phyloP scores from a whole-genome alignment of 2,329 filamentous ascomycete species.

The Trichoderma gracile region DNA sequence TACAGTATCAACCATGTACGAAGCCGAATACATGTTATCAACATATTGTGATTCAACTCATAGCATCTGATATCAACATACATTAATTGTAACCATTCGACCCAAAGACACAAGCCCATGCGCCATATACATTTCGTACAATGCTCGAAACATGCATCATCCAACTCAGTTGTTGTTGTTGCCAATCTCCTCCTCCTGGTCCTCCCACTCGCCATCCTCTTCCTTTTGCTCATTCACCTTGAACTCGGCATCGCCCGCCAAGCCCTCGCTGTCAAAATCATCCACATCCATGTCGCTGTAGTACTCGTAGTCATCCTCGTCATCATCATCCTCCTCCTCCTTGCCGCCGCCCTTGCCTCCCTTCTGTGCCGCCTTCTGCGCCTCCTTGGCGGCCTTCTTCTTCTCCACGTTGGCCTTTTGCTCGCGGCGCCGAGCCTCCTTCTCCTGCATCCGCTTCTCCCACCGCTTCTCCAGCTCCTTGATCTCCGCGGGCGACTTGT shows the following conservation, averaged over 20 bases:
- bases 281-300: constrained; percentile 50
- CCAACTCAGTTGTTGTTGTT: constrained; percentile 14
- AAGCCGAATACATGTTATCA: too few species aligned
- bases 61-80: constrained; percentile 1
- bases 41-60: too few species aligned
- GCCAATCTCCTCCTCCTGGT: constrained; percentile 24
- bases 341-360: constrained; percentile 39
- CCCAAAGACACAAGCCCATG: constrained; percentile 7
- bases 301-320: constrained; percentile 47
- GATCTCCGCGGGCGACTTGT: constrained; percentile 78
- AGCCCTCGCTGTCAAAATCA: constrained; percentile 53
- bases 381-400: constrained; percentile 61
- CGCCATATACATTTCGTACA: constrained; percentile 17
- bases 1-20: too few species aligned
- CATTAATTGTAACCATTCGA: constrained; percentile 5
- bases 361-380: constrained; percentile 42
- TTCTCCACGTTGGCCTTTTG: constrained; percentile 90
- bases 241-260: constrained; percentile 52
- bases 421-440: constrained; percentile 75
- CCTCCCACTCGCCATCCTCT: constrained; percentile 47
- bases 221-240: constrained; percentile 51
- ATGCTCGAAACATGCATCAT: background rate
- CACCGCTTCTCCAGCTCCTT: constrained; percentile 79
- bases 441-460: constrained; percentile 75
- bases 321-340: constrained; percentile 45